These are phyloP conservation scores for Pseudoneurospora amorphoporcata DNA, from an alignment of 495 filamentous ascomycete species.

Conservation along the genomic window DNA sequence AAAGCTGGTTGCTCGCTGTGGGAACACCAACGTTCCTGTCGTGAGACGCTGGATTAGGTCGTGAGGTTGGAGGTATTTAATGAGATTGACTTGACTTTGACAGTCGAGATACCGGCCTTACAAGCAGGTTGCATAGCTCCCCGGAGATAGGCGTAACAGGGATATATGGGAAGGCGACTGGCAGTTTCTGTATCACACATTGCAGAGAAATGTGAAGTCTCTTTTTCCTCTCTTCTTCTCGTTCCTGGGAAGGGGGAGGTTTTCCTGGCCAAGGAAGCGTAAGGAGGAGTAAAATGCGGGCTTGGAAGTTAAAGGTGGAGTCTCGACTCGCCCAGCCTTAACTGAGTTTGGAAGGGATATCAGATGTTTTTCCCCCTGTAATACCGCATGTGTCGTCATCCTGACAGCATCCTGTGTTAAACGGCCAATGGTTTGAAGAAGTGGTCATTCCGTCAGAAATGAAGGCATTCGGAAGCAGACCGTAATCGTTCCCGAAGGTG, in stretches of 20 bases:
- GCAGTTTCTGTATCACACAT: background rate
- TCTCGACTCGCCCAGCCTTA: background rate
- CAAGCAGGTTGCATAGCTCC: background rate
- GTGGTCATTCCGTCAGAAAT: background rate
- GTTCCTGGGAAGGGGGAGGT: background rate
- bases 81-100: background rate
- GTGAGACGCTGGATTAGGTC: background rate
- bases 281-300: background rate
- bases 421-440: background rate
- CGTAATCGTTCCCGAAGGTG: background rate
- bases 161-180: background rate
- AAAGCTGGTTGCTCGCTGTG: background rate
- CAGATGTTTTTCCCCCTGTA: background rate
- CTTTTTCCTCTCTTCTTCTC: background rate
- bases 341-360: background rate
- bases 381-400: background rate
- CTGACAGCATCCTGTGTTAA: background rate
- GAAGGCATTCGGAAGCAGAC: background rate
- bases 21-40: background rate
- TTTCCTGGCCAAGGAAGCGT: background rate
- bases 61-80: background rate
- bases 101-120: background rate
- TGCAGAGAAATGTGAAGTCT: background rate
- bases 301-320: background rate
- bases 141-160: background rate